Conservation (phyloP, 371 early-diverging fungal species). For the Mucor indicus region DNA sequence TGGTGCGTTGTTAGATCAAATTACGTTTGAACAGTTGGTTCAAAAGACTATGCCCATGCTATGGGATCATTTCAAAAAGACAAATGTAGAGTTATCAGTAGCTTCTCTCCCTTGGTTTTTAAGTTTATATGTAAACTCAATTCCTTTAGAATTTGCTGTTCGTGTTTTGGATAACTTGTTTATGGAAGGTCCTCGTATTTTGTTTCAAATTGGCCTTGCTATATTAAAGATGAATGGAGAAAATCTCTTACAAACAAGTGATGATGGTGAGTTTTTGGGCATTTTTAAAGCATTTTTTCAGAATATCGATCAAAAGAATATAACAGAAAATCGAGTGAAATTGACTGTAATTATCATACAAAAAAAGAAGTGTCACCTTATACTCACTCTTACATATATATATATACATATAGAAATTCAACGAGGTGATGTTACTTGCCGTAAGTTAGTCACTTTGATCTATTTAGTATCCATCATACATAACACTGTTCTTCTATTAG, state of each 20-base stretch:
- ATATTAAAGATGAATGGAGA: conserved; percentile 92
- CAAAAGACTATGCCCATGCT: conserved; percentile 76
- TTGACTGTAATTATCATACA: no score
- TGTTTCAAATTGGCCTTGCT: conserved; percentile 93
- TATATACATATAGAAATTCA: conserved; percentile 87
- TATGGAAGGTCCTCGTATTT: conserved; percentile 89
- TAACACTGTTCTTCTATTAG: no score
- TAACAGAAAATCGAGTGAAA: background rate
- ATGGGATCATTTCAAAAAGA: conserved; percentile 74
- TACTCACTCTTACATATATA: no score
- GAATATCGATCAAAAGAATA: conserved; percentile 63
- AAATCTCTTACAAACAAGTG: conserved; percentile 73
- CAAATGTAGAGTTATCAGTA: conserved; percentile 92
- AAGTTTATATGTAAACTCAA: conserved; percentile 90
- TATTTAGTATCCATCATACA: background rate
- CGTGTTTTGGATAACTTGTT: conserved; percentile 93
- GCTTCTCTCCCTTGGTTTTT: conserved; percentile 97
- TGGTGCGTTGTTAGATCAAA: conserved; percentile 92
- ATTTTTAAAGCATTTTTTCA: conserved; percentile 74
- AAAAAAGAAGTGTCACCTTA: no score
- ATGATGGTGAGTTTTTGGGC: conserved; percentile 91
- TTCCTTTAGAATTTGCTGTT: conserved; percentile 86
- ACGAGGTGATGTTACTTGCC: conserved; percentile 86
- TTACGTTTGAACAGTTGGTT: conserved; percentile 88
- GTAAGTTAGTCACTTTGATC: conserved; percentile 11